Evolutionary conservation across 768 basidiomycete species (phyloP).

Genomic region (Pulveroboletus sp.): DNA sequence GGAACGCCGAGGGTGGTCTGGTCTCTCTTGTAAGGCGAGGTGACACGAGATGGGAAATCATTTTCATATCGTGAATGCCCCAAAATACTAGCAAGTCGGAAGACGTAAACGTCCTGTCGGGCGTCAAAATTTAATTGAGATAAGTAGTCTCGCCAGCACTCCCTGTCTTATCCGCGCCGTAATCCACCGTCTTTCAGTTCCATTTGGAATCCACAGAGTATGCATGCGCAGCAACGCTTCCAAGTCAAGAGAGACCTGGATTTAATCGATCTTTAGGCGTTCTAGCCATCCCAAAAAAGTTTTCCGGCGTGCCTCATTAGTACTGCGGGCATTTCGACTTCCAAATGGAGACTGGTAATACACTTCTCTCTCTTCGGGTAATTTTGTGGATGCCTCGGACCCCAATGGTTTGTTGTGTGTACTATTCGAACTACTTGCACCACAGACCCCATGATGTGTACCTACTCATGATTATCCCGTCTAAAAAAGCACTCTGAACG

Average conservation of each 20-base stretch:
- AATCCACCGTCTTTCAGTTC: neutral
- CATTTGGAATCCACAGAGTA: neutral
- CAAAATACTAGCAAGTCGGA: no score
- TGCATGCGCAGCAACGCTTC: neutral
- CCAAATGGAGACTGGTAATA: neutral
- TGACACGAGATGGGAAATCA: neutral
- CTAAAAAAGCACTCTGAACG: no score
- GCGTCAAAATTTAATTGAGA: conserved; percentile 2
- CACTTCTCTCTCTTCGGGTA: neutral
- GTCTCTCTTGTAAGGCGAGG: neutral
- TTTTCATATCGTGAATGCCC: conserved; percentile 4
- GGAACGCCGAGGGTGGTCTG: neutral
- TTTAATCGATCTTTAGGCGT: neutral
- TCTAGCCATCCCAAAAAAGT: neutral
- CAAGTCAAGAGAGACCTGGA: neutral
- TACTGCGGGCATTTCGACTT: neutral
- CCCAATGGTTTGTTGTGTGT: no score
- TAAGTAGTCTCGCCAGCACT: neutral
- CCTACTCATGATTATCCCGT: neutral
- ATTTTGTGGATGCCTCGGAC: neutral
- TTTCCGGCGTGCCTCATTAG: neutral
- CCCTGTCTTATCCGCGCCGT: conserved; percentile 1
- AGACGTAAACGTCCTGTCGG: conserved; percentile 18
- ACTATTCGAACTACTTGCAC: no score
- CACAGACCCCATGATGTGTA: conserved; percentile 1